phyloP scores from a whole-genome alignment of 1,284 basidiomycete genomes.

The Irpex lacteus region DNA sequence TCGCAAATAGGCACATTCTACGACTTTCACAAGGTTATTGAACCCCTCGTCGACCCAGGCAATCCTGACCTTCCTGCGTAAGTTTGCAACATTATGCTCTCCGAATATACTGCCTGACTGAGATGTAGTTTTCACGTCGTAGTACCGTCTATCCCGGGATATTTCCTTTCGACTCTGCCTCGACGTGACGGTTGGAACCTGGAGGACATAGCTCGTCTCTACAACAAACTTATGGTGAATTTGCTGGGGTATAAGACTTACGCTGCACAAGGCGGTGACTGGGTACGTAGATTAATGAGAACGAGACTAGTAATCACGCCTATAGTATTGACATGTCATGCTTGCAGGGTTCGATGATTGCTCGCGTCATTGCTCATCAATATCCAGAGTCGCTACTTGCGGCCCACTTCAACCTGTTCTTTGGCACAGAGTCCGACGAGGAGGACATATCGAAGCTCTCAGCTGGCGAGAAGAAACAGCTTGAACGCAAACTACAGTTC shows the following conservation, averaged over 20 bases:
- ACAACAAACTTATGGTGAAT: conserved; percentile 15
- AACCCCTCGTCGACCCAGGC: conserved; percentile 13
- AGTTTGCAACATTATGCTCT: not conserved
- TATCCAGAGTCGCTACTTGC: not conserved
- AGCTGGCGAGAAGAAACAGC: not conserved
- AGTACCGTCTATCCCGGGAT: conserved; percentile 19
- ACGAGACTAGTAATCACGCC: no score
- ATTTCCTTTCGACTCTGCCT: conserved; percentile 17
- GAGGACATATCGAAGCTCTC: not conserved
- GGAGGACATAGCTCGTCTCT: conserved; percentile 18
- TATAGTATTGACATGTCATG: not conserved
- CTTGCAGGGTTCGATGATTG: not conserved
- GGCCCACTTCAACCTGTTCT: not conserved
- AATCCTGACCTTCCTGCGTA: conserved; percentile 10
- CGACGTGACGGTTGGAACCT: conserved; percentile 12
- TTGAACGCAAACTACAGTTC: conserved; percentile 4
- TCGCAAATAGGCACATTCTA: conserved; percentile 14
- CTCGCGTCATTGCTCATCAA: not conserved
- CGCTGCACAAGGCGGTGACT: conserved; percentile 16
- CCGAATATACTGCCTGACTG: not conserved
- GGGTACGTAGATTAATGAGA: not conserved
- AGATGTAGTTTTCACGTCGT: conserved; percentile 17
- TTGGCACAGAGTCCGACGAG: not conserved
- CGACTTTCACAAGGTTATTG: conserved; percentile 16
- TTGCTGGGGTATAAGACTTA: conserved; percentile 16